These are phyloP conservation scores for Penicillium flavigenum DNA, from an alignment of 495 filamentous ascomycete species.

Conservation along the genomic window DNA sequence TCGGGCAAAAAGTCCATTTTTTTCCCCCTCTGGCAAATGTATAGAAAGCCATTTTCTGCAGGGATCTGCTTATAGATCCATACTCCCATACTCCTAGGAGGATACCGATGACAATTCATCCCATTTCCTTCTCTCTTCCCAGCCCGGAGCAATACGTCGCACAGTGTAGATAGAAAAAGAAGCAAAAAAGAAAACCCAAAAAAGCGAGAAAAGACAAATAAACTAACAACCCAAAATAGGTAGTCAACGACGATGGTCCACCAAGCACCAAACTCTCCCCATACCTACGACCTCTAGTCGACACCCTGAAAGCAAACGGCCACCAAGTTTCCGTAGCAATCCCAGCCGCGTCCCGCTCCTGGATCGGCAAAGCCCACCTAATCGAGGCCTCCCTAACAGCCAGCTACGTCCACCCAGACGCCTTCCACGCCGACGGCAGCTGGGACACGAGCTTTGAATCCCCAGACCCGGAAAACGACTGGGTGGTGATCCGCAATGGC, in stretches of 20 bases:
- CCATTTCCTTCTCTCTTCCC: neutral
- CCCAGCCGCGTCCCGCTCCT: constrained; percentile 85
- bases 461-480: constrained; percentile 54
- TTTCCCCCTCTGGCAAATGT: neutral
- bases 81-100: neutral
- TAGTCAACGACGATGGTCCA: constrained; percentile 93
- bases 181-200: neutral
- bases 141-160: neutral
- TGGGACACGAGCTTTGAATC: constrained; percentile 33
- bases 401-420: constrained; percentile 70
- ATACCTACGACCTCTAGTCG: constrained; percentile 82
- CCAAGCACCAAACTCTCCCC: constrained; percentile 83
- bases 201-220: neutral
- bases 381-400: constrained; percentile 82
- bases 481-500: constrained; percentile 84
- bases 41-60: neutral
- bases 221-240: constrained; percentile 38
- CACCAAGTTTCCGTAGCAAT: constrained; percentile 89
- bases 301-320: constrained; percentile 71
- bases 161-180: constrained; percentile 8
- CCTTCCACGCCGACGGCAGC: constrained; percentile 56
- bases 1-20: neutral
- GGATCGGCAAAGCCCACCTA: constrained; percentile 97
- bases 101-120: neutral
- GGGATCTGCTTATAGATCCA: neutral